phyloP scores from a whole-genome alignment of 805 yeast species.

The Metschnikowia colocasiae region DNA sequence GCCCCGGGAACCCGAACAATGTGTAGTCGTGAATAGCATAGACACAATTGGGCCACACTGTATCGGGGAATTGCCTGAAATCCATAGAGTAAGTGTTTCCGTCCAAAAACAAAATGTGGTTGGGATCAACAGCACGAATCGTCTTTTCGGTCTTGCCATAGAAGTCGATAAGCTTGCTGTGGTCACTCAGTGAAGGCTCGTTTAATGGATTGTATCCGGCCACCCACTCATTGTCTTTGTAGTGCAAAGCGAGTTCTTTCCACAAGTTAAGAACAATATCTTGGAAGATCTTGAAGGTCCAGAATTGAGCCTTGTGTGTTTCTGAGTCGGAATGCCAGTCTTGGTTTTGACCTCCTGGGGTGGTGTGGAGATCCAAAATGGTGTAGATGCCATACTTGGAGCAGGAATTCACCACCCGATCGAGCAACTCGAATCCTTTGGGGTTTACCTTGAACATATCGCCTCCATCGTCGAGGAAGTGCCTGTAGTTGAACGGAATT shows the following conservation, averaged over 20 bases:
- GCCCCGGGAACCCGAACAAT: constrained; percentile 43
- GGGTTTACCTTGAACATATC: constrained; percentile 42
- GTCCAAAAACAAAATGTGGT: constrained; percentile 48
- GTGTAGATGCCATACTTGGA: constrained; percentile 46
- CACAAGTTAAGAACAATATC: constrained; percentile 45
- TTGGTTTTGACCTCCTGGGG: constrained; percentile 54
- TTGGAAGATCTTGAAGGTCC: constrained; percentile 49
- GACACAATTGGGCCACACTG: constrained; percentile 41
- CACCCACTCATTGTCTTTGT: constrained; percentile 45
- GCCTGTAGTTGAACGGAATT: constrained; percentile 51
- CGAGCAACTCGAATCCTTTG: constrained; percentile 44
- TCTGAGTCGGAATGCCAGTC: constrained; percentile 52
- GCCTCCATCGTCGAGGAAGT: constrained; percentile 44
- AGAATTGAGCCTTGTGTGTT: constrained; percentile 45
- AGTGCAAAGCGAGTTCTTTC: constrained; percentile 43
- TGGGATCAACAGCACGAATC: constrained; percentile 43
- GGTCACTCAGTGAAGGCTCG: constrained; percentile 48
- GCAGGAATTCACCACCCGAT: constrained; percentile 42
- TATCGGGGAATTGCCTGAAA: constrained; percentile 44
- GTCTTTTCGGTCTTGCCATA: constrained; percentile 37
- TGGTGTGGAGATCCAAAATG: constrained; percentile 47
- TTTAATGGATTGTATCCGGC: constrained; percentile 56
- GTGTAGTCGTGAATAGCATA: constrained; percentile 50
- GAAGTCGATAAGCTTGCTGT: constrained; percentile 36
- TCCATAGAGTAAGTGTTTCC: constrained; percentile 52